Evolutionary conservation across 2,329 filamentous ascomycete genomes (phyloP), one percentile per base, ranked within the genome.

Genomic region (Hypoxylon sp.): DNA sequence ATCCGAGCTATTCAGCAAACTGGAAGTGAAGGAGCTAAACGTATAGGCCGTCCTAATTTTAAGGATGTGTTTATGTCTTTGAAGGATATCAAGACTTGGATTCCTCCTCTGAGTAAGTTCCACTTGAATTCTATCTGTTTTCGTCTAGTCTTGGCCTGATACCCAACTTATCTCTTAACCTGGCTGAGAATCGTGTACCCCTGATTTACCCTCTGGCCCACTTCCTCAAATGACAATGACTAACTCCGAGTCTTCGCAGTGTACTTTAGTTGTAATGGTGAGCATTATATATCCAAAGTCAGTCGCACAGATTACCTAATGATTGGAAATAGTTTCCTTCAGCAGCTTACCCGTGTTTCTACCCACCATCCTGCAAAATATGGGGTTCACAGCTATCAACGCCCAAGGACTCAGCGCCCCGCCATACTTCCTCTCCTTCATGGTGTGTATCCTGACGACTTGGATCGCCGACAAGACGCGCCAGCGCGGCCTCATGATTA

Each of bases 351-450:
- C 90, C 0, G 87, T 90, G 1, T 92, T 91, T 73, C 82, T 91
- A 1, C 89, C 89, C 0, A 86, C 87, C 1, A 89, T 91, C 70
- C 80, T 91, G 13, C 79, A 84, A 53, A 83, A 87, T 60, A 92
- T 94, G 88, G 91, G 91, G 9, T 93, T 90, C 79, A 86, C 85
- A 0, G 81, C 85, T 13, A 85, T 93, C 67, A 83, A 89, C 64
- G 89, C 92, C 0, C 91, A 94, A 78, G 92, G 91, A 0, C 84
- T 94, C 11, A 90, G 90, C 0, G 90, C 91, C 0, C 91, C 91
- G 0, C 90, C 91, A 0, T 93, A 91, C 77, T 88, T 93, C 72
- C 78, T 91, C 14, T 85, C 90, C 1, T 92, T 91, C 75, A 72
- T 91, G 11, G 79, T 89, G 22, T 91, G 88, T 48, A 84, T 93